Evolutionary conservation across 768 basidiomycete genomes (phyloP).

Genomic region (Boletus pseudopeckii): DNA sequence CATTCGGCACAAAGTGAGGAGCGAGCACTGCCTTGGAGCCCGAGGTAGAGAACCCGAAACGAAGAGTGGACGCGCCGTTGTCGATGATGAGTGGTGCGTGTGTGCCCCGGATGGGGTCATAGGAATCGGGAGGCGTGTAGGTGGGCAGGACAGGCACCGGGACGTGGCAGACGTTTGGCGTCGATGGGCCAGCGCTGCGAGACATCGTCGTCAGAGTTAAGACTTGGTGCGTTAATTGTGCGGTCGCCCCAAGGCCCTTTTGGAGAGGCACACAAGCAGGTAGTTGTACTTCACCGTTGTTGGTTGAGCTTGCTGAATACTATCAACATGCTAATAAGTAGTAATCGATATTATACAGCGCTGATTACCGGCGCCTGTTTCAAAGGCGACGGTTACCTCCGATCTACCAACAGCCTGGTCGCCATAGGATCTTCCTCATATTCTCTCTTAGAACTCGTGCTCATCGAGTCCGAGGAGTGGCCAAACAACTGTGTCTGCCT

Average conservation of each 20-base stretch:
- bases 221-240: neutral
- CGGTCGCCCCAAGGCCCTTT: neutral
- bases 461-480: too few species aligned
- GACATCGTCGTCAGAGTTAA: conserved; percentile 15
- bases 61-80: conserved; percentile 79
- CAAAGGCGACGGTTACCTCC: too few species aligned
- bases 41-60: conserved; percentile 79
- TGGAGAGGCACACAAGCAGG: neutral
- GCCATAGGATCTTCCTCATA: too few species aligned
- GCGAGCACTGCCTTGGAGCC: conserved; percentile 11
- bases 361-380: neutral
- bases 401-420: too few species aligned
- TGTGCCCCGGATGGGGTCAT: conserved; percentile 46
- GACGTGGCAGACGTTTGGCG: conserved; percentile 13
- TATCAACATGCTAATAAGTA: neutral
- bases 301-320: neutral
- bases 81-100: conserved; percentile 78
- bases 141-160: conserved; percentile 31
- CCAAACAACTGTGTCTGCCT: too few species aligned
- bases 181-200: conserved; percentile 7
- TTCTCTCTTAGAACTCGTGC: too few species aligned
- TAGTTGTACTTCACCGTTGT: neutral
- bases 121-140: conserved; percentile 41
- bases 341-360: neutral
- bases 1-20: conserved; percentile 65